Percentiles rank a stretch among this genome's conserved stretches.
Evolutionary conservation across 495 filamentous ascomycete genomes (phyloP).

Genomic region (Glutinoglossum americanum): DNA sequence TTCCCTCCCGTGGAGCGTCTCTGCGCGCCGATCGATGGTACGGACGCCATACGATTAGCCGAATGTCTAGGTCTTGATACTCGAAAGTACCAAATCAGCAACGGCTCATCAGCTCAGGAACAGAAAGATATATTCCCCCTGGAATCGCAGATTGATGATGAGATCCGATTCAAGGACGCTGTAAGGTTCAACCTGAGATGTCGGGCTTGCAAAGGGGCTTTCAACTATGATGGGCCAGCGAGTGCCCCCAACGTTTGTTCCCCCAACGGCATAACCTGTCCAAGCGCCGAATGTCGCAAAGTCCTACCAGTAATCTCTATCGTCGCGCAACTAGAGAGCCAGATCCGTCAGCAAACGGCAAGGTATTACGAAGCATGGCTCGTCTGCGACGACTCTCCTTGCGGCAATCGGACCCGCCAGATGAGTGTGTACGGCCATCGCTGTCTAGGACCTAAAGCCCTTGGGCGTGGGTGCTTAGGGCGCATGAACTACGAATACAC

Average conservation of each 20-base stretch:
- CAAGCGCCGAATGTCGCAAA: slow-evolving; percentile 34
- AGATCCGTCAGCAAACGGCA: slow-evolving; percentile 53
- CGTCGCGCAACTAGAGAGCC: slow-evolving; percentile 66
- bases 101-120: slow-evolving; percentile 15
- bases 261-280: slow-evolving; percentile 53
- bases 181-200: slow-evolving; percentile 57
- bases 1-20: slow-evolving; percentile 96
- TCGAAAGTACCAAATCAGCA: slow-evolving; percentile 60
- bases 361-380: slow-evolving; percentile 87
- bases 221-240: slow-evolving; percentile 53
- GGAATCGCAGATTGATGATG: slow-evolving; percentile 83
- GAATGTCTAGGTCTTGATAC: slow-evolving; percentile 85
- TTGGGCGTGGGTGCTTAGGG: slow-evolving; percentile 64
- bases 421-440: slow-evolving; percentile 80
- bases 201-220: slow-evolving; percentile 48
- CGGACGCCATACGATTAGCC: slow-evolving; percentile 67
- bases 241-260: slow-evolving; percentile 34
- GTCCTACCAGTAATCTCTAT: slow-evolving; percentile 48
- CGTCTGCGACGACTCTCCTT: slow-evolving; percentile 68
- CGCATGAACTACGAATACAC: slow-evolving; percentile 70
- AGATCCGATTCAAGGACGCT: slow-evolving; percentile 61
- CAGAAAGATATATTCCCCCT: slow-evolving; percentile 52
- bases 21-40: slow-evolving; percentile 85
- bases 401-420: slow-evolving; percentile 72
- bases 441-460: slow-evolving; percentile 68